Base-by-base conservation (phyloP, 805 yeast species). In the Myxozyma udenii region DNA sequence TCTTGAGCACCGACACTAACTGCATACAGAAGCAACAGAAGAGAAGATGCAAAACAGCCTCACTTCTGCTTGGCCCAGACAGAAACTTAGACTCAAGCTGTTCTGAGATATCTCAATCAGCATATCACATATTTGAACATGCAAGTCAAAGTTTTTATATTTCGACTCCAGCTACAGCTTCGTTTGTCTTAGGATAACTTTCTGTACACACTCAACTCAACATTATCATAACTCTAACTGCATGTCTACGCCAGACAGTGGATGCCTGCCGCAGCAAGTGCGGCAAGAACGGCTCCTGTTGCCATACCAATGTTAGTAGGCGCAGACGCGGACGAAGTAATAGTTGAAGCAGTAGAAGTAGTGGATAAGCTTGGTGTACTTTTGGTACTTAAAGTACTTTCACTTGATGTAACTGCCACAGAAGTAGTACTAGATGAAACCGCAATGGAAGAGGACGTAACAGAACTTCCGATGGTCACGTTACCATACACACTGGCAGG, bases 401-500 rank as follows among this genome's bases (percentile, higher is more conserved):
- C 30, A 5, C 46, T 14, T 16, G 48, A 4, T 19, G 41, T 41
- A 26, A 56, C 18, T n/a, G 38, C 28, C 16, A n/a, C n/a, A 9
- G 24, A 43, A 14, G 48, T 25, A 37, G 37, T 23, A 16, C 43
- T 5, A 3, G 46, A 19, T n/a, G 58, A 6, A 12, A 48, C 38
- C 7, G 50, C n/a, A 6, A 42, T 37, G 33, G 55, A 26, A 6
- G 45, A 21, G 23, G 43, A 41, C 5, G 46, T 18, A 12, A 50
- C 26, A 16, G 45, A 21, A 37, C 54, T 14, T 7, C 33, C 44
- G 26, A 53, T 32, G 24, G 58, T 50, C 18, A 41, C 38, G 41
- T 53, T 53, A 6, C 58, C 58, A 19, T 21, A 12, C 14, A 26
- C 39, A 11, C 22, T 41, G 14, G 33, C 48, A 7, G 62, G 63